Conservation (phyloP, 768 basidiomycete genomes). For the Hygrocybe coccinea region DNA sequence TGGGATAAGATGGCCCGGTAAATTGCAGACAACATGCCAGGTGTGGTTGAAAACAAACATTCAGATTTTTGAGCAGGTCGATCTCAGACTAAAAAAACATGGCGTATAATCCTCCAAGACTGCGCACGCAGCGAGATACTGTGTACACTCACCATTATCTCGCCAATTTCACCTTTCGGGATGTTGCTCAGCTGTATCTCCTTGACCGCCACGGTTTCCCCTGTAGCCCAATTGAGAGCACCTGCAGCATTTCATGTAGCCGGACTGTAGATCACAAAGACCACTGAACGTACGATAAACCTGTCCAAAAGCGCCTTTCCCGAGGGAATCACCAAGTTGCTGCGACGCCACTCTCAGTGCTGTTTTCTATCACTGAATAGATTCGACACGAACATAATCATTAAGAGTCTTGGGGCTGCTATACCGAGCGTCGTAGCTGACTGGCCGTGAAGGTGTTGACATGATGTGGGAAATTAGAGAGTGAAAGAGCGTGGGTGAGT, state of each 20-base stretch:
- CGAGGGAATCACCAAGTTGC: conserved; percentile 97
- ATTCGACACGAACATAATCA: conserved; percentile 50
- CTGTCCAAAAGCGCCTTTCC: conserved; percentile 95
- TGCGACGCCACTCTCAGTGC: conserved; percentile 23
- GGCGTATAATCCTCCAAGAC: conserved; percentile 14
- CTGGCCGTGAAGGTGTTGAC: conserved; percentile 38
- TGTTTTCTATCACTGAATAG: background rate
- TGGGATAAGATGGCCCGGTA: conserved; percentile 3
- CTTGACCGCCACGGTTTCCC: conserved; percentile 98
- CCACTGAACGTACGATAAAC: conserved; percentile 73
- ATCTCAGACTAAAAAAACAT: conserved; percentile 75
- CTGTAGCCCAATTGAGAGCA: conserved; percentile 91
- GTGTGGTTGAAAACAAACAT: conserved; percentile 47
- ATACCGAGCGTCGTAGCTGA: conserved; percentile 34
- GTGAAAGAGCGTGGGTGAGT: background rate
- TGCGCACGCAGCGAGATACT: background rate
- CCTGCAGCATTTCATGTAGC: conserved; percentile 38
- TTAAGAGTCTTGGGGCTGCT: conserved; percentile 52
- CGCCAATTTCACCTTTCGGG: conserved; percentile 85
- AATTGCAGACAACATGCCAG: conserved; percentile 4
- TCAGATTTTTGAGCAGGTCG: conserved; percentile 93
- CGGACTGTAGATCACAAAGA: background rate
- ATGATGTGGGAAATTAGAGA: conserved; percentile 23
- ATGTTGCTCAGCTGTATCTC: conserved; percentile 94
- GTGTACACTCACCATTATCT: conserved; percentile 80